Base-by-base conservation (phyloP, 202 grass and related monocot species). In the Setaria viridis region DNA sequence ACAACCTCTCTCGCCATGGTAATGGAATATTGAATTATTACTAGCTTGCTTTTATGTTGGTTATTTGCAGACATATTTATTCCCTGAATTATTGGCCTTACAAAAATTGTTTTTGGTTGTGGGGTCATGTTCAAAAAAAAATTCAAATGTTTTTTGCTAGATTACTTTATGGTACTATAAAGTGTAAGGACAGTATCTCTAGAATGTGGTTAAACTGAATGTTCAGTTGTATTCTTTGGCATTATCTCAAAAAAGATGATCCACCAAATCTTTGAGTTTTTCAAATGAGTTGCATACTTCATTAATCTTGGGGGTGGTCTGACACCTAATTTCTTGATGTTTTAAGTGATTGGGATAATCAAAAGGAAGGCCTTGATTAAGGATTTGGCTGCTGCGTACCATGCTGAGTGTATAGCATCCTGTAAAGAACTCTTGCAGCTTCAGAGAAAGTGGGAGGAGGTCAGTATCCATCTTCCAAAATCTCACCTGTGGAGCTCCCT, bases 301-400 rank as follows among this genome's bases (percentile, higher is more conserved):
- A n/a, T 68, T 42, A 46, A 78, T 35, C 5, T 57, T 72, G 5
- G 4, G 4, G 9, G 25, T 67, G 46, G 54, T 71, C 64, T 85
- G 37, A 70, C 55, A 35, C 17, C 16, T 70, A 62, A 48, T 7
- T 54, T 77, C 48, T 16, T 54, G 37, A 39, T 79, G 19, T 29
- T 85, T 86, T 82, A 78, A 97, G 95, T 97, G 95, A 90, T 97
- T 53, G 89, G 92, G 11, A 91, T 97, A 86, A 94, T 97, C 77
- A 93, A 93, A 92, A 91, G 92, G 82, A 94, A 84, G 77, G 95
- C 92, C 12, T 90, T 94, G 82, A 93, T 97, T 72, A 97, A 97
- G 85, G 89, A 97, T 87, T 84, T 94, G 42, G 90, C 87, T 85
- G 74, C 87, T 80, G 89, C 91, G 11, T 94, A 93, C 80, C 91